Evolutionary conservation across 2,329 filamentous ascomycete genomes (phyloP).

Genomic region (Diaporthe ilicicola): DNA sequence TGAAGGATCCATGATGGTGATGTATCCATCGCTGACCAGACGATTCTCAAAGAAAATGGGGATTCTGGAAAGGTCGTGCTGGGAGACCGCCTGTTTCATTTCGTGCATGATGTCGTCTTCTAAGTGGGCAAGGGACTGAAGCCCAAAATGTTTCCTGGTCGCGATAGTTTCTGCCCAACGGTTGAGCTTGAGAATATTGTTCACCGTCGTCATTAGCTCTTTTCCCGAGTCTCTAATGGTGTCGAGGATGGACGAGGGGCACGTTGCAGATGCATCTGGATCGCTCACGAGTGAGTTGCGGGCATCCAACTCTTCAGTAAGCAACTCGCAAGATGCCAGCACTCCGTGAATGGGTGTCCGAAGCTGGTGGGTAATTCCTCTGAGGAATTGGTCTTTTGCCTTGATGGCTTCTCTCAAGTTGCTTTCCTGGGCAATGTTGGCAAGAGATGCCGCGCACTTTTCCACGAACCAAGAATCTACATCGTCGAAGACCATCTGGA

Average conservation of each 20-base stretch:
- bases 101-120: slow-evolving; percentile 45
- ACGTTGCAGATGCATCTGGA: slow-evolving; percentile 3
- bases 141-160: slow-evolving; percentile 29
- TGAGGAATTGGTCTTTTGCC: slow-evolving; percentile 54
- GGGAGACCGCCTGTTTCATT: slow-evolving; percentile 40
- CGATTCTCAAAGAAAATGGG: slow-evolving; percentile 45
- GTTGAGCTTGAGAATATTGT: slow-evolving; percentile 52
- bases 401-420: slow-evolving; percentile 49
- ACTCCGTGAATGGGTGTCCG: slow-evolving; percentile 58
- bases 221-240: slow-evolving; percentile 50
- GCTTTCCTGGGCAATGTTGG: slow-evolving; percentile 48
- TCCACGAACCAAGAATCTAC: slow-evolving; percentile 55
- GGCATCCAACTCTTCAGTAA: slow-evolving; percentile 50
- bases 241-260: slow-evolving; percentile 37
- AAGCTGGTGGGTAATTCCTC: slow-evolving; percentile 56
- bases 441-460: slow-evolving; percentile 48
- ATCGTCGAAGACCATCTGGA: slow-evolving; percentile 56
- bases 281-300: slow-evolving; percentile 31
- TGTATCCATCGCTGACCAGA: slow-evolving; percentile 39
- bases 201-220: slow-evolving; percentile 54
- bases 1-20: slow-evolving; percentile 46
- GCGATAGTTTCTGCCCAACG: slow-evolving; percentile 45
- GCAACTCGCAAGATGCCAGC: slow-evolving; percentile 47
- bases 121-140: slow-evolving; percentile 31
- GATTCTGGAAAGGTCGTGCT: slow-evolving; percentile 39